Evolutionary conservation across 176 grass and related monocot genomes (phyloP).

Genomic region (Olyra latifolia): DNA sequence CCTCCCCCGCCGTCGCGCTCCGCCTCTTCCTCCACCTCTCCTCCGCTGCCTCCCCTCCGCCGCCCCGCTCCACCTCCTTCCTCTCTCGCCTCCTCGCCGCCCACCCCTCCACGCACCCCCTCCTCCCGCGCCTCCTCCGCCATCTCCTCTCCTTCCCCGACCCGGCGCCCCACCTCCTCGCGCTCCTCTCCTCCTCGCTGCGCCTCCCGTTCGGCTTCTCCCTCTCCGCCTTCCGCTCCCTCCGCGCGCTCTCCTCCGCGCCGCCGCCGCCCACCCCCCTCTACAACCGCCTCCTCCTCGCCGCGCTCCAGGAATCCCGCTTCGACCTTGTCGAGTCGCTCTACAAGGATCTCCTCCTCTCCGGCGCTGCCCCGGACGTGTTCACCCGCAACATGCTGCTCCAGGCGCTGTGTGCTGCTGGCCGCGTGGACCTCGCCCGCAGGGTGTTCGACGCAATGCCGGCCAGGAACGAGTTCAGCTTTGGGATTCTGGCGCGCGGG

Average conservation of each 20-base stretch:
- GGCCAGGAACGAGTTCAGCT: slow-evolving; percentile 65
- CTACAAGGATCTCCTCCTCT: slow-evolving; percentile 80
- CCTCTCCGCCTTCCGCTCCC: slow-evolving; percentile 60
- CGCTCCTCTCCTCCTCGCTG: slow-evolving; percentile 26
- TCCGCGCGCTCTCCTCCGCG: slow-evolving; percentile 58
- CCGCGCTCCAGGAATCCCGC: slow-evolving; percentile 51
- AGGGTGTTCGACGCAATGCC: slow-evolving; percentile 88
- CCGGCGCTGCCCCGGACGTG: slow-evolving; percentile 62
- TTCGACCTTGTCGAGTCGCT: slow-evolving; percentile 70
- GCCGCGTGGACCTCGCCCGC: slow-evolving; percentile 67
- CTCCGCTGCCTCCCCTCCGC: slow-evolving; percentile 36
- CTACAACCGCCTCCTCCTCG: slow-evolving; percentile 73
- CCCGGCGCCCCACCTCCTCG: slow-evolving; percentile 42
- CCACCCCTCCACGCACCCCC: slow-evolving; percentile 34
- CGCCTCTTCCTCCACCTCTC: slow-evolving; percentile 66
- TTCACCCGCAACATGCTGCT: slow-evolving; percentile 80
- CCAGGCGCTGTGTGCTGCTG: slow-evolving; percentile 57
- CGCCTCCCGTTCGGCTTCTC: slow-evolving; percentile 45
- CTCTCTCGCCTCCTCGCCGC: slow-evolving; percentile 54
- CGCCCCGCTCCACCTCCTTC: slow-evolving; percentile 36
- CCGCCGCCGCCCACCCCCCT: slow-evolving; percentile 53
- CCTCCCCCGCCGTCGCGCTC: slow-evolving; percentile 51
- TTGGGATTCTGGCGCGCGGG: slow-evolving; percentile 70
- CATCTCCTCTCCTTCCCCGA: slow-evolving; percentile 51
- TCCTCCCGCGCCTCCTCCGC: slow-evolving; percentile 49